phyloP scores from a whole-genome alignment of 768 basidiomycete genomes.

The Mycena crocata region DNA sequence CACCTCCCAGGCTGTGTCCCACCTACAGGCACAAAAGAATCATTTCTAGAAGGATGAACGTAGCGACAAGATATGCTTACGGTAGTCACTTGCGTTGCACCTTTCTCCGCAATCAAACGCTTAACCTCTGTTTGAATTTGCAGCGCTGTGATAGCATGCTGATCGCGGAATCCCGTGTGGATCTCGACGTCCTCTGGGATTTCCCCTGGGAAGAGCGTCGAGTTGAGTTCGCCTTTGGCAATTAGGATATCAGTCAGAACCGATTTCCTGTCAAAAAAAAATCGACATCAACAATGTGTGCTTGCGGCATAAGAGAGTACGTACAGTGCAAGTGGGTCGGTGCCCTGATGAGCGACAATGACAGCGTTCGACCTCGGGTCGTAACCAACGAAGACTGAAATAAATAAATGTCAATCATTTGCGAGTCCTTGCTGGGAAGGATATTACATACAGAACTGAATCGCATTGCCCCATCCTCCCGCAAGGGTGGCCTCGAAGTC shows the following conservation, averaged over 20 bases:
- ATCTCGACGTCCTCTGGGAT: slow-evolving; percentile 49
- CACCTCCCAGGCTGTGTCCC: slow-evolving; percentile 65
- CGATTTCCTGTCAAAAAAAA: slow-evolving; percentile 46
- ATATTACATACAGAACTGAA: slow-evolving; percentile 45
- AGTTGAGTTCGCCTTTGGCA: slow-evolving; percentile 49
- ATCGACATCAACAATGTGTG: background rate
- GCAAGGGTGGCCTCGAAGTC: slow-evolving; percentile 45
- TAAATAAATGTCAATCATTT: background rate
- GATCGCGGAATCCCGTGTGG: slow-evolving; percentile 62
- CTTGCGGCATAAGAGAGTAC: slow-evolving; percentile 14
- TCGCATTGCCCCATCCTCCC: slow-evolving; percentile 45
- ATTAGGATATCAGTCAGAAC: slow-evolving; percentile 61
- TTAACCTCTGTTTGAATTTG: slow-evolving; percentile 57
- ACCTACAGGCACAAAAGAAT: slow-evolving; percentile 40
- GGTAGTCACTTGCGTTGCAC: slow-evolving; percentile 51
- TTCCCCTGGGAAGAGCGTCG: slow-evolving; percentile 62
- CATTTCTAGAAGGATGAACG: slow-evolving; percentile 29
- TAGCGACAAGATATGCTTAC: slow-evolving; percentile 40
- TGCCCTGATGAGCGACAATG: slow-evolving; percentile 64
- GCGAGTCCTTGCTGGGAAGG: background rate
- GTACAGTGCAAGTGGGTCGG: slow-evolving; percentile 60
- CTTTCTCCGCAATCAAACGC: slow-evolving; percentile 49
- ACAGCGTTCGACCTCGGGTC: slow-evolving; percentile 57
- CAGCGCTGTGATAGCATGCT: slow-evolving; percentile 52
- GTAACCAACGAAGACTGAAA: slow-evolving; percentile 53